Percentiles rank a stretch among this genome's conserved stretches.
phyloP scores from a whole-genome alignment of 139 green algal species.

The Chlamydomonas eustigma region DNA sequence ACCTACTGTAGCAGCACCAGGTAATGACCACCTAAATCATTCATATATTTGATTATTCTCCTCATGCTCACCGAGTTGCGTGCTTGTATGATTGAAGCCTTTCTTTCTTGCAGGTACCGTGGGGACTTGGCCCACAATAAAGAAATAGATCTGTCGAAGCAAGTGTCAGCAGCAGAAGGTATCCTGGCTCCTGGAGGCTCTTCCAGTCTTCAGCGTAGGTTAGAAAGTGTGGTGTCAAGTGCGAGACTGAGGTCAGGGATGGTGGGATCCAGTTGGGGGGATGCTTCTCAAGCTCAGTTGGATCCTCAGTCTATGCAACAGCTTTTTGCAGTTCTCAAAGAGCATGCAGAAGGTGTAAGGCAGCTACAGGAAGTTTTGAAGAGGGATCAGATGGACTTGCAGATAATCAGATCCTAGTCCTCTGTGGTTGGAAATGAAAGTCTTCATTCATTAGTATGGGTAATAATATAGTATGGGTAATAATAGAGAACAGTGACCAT shows the following conservation, averaged over 20 bases:
- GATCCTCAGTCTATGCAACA: constrained; percentile 29
- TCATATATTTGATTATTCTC: no score
- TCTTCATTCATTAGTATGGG: no score
- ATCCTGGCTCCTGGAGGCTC: constrained; percentile 23
- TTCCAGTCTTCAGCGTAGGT: constrained; percentile 2
- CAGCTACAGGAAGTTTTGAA: constrained; percentile 35
- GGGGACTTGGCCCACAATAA: constrained; percentile 31
- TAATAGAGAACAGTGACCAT: no score
- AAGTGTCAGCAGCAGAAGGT: constrained; percentile 27
- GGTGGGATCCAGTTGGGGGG: not conserved
- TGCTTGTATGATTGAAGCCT: no score
- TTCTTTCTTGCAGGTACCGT: not conserved
- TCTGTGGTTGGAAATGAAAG: no score
- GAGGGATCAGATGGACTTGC: constrained; percentile 3
- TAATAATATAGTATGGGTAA: no score
- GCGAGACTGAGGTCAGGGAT: constrained; percentile 20
- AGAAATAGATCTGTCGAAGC: constrained; percentile 23
- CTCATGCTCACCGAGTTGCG: no score
- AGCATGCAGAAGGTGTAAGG: constrained; percentile 27
- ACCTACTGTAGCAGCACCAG: no score
- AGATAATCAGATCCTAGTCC: constrained; percentile 14
- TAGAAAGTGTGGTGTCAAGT: constrained; percentile 17
- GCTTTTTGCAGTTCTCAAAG: constrained; percentile 31
- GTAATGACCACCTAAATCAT: no score
- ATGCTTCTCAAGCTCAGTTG: not conserved